Evolutionary conservation across 306 rosid genomes (phyloP).

Genomic region (Vigna trinervia): DNA sequence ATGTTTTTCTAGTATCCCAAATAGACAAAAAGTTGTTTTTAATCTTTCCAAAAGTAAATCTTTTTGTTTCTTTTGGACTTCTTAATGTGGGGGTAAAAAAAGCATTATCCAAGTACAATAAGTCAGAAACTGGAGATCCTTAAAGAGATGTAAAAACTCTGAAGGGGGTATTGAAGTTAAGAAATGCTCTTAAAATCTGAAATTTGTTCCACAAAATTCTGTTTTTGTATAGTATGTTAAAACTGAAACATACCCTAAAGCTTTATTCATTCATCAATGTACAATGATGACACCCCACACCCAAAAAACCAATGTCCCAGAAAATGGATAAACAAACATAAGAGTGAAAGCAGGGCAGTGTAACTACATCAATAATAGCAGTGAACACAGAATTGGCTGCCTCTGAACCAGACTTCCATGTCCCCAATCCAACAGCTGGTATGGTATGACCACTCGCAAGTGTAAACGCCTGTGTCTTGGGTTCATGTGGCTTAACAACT

Average conservation of each 20-base stretch:
- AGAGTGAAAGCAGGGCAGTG: not conserved
- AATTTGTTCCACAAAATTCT: not conserved
- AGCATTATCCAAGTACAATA: not conserved
- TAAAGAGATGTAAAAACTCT: not conserved
- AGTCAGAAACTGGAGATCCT: slow-evolving; percentile 1
- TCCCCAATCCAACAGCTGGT: slow-evolving; percentile 63
- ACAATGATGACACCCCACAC: not conserved
- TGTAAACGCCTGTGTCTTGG: slow-evolving; percentile 47
- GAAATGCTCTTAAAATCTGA: not conserved
- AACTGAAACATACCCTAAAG: too few relatives aligned
- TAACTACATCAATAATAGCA: slow-evolving; percentile 52
- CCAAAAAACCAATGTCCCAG: not conserved
- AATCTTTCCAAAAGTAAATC: not conserved
- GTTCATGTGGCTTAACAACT: slow-evolving; percentile 44
- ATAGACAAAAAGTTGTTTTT: not conserved
- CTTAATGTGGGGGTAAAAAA: not conserved
- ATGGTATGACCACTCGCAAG: slow-evolving; percentile 58
- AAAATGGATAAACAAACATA: not conserved
- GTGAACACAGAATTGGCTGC: slow-evolving; percentile 47
- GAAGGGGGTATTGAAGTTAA: not conserved
- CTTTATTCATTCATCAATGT: not conserved
- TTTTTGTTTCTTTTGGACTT: not conserved
- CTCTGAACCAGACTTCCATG: slow-evolving; percentile 64
- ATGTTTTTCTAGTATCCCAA: not conserved
- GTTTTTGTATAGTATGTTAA: too few relatives aligned